Percentiles rank a stretch among this genome's conserved stretches.
Conservation (phyloP, 179 eudicot species). For the Beta macrorhiza region DNA sequence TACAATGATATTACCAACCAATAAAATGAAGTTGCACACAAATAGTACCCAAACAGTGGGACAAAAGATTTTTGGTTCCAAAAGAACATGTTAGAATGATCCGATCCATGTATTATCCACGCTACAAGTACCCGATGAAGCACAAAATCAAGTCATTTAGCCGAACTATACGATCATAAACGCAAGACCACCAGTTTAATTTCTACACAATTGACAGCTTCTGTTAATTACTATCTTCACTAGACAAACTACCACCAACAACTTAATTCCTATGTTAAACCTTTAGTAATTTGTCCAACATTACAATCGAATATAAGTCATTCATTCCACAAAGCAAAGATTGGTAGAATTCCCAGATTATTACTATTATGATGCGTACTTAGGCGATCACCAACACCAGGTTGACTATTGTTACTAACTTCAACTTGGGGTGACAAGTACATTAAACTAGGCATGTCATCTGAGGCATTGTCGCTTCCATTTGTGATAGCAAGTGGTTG, state of each 20-base stretch:
- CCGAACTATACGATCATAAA: not conserved
- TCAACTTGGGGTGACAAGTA: conserved; percentile 7
- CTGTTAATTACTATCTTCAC: not conserved
- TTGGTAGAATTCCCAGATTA: conserved; percentile 29
- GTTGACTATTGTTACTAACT: not conserved
- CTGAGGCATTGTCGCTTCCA: conserved; percentile 15
- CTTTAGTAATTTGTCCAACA: not conserved
- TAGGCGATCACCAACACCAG: conserved; percentile 3
- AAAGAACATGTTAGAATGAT: not conserved
- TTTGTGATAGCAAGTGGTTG: conserved; percentile 36
- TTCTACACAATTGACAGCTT: conserved; percentile 1
- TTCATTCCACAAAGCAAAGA: conserved; percentile 50
- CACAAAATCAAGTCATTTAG: not conserved
- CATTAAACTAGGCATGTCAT: conserved; percentile 33
- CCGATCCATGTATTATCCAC: not conserved
- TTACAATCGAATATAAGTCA: conserved; percentile 3
- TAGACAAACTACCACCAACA: not conserved
- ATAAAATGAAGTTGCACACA: too few relatives aligned
- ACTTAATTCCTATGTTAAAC: not conserved
- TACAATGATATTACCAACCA: too few relatives aligned
- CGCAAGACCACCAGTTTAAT: not conserved
- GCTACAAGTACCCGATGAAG: not conserved
- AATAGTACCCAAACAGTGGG: too few relatives aligned
- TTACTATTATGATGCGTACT: conserved; percentile 25
- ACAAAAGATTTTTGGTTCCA: not conserved